phyloP scores from a whole-genome alignment of 176 grass and related monocot genomes.

The Paspalum notatum region DNA sequence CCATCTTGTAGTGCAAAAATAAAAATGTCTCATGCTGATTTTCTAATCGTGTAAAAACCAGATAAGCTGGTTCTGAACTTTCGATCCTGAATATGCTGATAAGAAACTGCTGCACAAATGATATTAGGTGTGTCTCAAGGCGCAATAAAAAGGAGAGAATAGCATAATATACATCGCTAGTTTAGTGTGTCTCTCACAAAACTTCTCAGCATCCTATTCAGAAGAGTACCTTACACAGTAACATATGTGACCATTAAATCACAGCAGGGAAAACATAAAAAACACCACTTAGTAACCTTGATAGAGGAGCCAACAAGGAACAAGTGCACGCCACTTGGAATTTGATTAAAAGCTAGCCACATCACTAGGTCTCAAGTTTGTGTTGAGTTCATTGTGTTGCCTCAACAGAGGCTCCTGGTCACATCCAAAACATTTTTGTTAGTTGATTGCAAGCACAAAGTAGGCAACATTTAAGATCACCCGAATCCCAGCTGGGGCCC shows the following conservation, averaged over 20 bases:
- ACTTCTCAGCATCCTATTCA: background rate
- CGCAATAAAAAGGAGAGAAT: slow-evolving; percentile 35
- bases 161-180: background rate
- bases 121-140: slow-evolving; percentile 19
- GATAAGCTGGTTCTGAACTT: background rate
- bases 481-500: slow-evolving; percentile 69
- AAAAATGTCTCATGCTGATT: background rate
- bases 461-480: slow-evolving; percentile 93
- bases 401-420: slow-evolving; percentile 50
- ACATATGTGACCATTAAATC: slow-evolving; percentile 37
- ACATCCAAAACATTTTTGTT: slow-evolving; percentile 50
- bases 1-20: background rate
- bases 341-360: slow-evolving; percentile 45
- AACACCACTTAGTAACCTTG: slow-evolving; percentile 29
- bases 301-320: slow-evolving; percentile 40
- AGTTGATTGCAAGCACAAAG: slow-evolving; percentile 74
- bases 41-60: background rate
- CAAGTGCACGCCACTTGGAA: slow-evolving; percentile 35
- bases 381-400: slow-evolving; percentile 43
- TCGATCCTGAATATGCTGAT: background rate
- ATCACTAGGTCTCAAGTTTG: slow-evolving; percentile 45
- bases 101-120: slow-evolving; percentile 13
- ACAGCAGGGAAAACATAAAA: slow-evolving; percentile 25
- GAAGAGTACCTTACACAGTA: slow-evolving; percentile 31
- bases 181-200: slow-evolving; percentile 34